Conservation (phyloP, 176 grass and related monocot species). For the Phoenix dactylifera region DNA sequence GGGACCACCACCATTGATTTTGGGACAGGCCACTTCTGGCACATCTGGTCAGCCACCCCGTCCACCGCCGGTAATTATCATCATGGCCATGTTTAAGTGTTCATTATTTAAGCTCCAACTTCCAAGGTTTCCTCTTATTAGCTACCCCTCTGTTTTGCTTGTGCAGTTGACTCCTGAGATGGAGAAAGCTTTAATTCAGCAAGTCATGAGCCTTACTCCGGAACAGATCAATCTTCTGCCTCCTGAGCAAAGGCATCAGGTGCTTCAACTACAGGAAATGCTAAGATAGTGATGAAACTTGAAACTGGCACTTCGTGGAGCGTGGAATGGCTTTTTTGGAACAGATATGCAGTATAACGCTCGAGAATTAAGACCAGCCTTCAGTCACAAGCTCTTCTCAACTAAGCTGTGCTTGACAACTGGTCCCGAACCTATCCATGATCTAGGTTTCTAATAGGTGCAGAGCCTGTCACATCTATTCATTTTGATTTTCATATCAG, state of each 20-base stretch:
- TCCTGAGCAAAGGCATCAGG: slow-evolving; percentile 88
- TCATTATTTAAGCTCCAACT: too few relatives aligned
- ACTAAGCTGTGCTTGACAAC: too few relatives aligned
- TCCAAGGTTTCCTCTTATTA: background rate
- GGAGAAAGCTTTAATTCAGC: slow-evolving; percentile 84
- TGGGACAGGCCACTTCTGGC: slow-evolving; percentile 53
- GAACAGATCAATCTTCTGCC: slow-evolving; percentile 89
- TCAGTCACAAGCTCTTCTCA: too few relatives aligned
- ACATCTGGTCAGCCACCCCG: slow-evolving; percentile 42
- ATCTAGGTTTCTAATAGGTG: too few relatives aligned
- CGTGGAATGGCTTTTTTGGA: too few relatives aligned
- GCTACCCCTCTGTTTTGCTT: slow-evolving; percentile 8
- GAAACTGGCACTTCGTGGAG: too few relatives aligned
- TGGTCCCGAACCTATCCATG: too few relatives aligned
- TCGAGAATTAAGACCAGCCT: too few relatives aligned
- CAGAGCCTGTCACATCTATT: too few relatives aligned
- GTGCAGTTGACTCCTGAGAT: slow-evolving; percentile 82
- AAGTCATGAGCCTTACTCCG: slow-evolving; percentile 71
- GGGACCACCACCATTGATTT: slow-evolving; percentile 42
- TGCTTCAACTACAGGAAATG: slow-evolving; percentile 91
- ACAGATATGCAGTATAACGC: too few relatives aligned
- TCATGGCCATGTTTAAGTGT: background rate
- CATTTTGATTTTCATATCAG: too few relatives aligned
- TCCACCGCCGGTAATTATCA: slow-evolving; percentile 39
- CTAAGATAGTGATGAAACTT: slow-evolving; percentile 30